Conservation (phyloP, 1,139 yeast species). For the Pichia sp. region DNA sequence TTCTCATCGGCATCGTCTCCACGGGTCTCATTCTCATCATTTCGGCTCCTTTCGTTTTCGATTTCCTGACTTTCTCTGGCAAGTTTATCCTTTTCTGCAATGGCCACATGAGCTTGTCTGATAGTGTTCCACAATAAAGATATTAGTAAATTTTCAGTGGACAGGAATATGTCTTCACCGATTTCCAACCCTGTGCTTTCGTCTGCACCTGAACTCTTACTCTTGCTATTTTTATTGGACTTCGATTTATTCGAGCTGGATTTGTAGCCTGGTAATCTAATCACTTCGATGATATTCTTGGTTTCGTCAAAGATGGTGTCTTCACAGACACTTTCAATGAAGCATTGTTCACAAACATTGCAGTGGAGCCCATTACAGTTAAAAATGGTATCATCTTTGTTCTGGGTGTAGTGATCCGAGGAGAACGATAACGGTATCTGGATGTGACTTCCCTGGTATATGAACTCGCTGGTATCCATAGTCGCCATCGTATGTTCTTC, state of each 20-base stretch:
- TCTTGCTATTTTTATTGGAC: background rate
- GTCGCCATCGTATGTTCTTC: too few species aligned
- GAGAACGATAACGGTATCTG: slow-evolving; percentile 1
- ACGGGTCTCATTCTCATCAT: too few species aligned
- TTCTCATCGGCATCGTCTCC: too few species aligned
- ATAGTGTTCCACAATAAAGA: slow-evolving; percentile 3
- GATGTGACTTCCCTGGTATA: background rate
- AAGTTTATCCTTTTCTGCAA: too few species aligned
- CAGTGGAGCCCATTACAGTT: slow-evolving; percentile 3
- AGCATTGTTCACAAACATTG: slow-evolving; percentile 7
- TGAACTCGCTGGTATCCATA: too few species aligned
- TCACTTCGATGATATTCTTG: background rate
- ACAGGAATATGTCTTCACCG: background rate
- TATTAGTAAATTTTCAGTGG: slow-evolving; percentile 1
- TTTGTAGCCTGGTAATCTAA: slow-evolving; percentile 1
- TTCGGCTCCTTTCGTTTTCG: too few species aligned
- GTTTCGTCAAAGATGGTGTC: background rate
- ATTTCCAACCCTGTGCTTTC: background rate
- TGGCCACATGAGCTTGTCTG: background rate
- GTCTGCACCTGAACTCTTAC: background rate
- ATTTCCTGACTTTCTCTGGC: too few species aligned
- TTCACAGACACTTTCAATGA: background rate
- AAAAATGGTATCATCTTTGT: background rate
- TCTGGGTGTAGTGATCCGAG: background rate
- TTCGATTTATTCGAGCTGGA: too few species aligned